A percentile compares a stretch with the other conserved stretches of the same genome.
Conservation (phyloP, 768 basidiomycete genomes). For the Nidularia sp. region DNA sequence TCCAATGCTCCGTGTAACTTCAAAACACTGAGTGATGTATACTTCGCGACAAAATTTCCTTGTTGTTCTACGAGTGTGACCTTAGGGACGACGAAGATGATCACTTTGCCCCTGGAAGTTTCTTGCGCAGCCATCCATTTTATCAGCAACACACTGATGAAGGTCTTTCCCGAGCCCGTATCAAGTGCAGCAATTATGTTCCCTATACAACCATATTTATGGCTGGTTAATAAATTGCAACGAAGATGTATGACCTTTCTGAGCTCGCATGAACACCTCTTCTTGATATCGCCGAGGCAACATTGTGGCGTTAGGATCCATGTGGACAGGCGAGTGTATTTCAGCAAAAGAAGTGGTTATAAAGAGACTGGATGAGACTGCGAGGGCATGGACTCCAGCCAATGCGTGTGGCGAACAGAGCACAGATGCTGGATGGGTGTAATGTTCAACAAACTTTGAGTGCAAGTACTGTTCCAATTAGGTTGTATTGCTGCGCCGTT, state of each 20-base stretch:
- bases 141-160: constrained; percentile 71
- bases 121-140: constrained; percentile 65
- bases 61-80: constrained; percentile 86
- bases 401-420: too few relatives aligned
- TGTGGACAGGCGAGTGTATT: not conserved
- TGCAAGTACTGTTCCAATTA: too few relatives aligned
- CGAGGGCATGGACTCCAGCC: too few relatives aligned
- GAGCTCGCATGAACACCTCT: constrained; percentile 62
- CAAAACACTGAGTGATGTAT: constrained; percentile 63
- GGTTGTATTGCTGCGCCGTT: too few relatives aligned
- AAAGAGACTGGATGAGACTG: not conserved
- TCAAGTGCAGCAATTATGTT: constrained; percentile 75
- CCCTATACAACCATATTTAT: constrained; percentile 25
- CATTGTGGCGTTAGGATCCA: not conserved
- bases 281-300: constrained; percentile 60
- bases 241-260: constrained; percentile 28
- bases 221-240: not conserved
- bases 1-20: constrained; percentile 70
- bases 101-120: constrained; percentile 47
- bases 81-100: constrained; percentile 82
- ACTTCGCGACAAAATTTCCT: constrained; percentile 55
- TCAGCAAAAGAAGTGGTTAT: not conserved
- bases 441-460: too few relatives aligned
- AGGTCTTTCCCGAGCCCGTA: constrained; percentile 78
- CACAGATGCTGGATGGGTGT: too few relatives aligned